phyloP scores from a whole-genome alignment of 2,329 filamentous ascomycete species.

The Rutstroemia sp. region DNA sequence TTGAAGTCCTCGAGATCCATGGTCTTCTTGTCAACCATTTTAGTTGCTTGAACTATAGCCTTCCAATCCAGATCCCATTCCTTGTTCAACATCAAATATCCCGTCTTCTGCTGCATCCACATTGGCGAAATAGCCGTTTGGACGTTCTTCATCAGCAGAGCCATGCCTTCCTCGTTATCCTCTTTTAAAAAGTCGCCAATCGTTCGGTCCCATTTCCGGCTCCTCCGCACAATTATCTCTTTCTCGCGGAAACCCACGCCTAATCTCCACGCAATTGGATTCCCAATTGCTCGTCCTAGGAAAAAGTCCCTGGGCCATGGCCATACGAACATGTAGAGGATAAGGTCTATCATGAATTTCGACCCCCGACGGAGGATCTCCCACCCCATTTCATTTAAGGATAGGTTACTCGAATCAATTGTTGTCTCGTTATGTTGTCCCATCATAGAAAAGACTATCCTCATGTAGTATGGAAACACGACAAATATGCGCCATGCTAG shows the following conservation, averaged over 20 bases:
- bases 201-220: constrained; percentile 61
- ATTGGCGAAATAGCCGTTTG: constrained; percentile 61
- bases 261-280: constrained; percentile 66
- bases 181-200: constrained; percentile 34
- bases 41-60: constrained; percentile 68
- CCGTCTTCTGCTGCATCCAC: constrained; percentile 69
- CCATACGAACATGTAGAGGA: constrained; percentile 60
- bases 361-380: constrained; percentile 45
- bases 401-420: constrained; percentile 49
- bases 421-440: constrained; percentile 50
- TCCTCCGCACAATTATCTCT: constrained; percentile 77
- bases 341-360: constrained; percentile 67
- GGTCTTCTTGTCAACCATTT: constrained; percentile 57
- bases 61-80: constrained; percentile 86
- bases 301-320: constrained; percentile 71
- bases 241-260: constrained; percentile 66
- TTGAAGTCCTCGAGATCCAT: constrained; percentile 59
- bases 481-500: constrained; percentile 62
- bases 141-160: constrained; percentile 54
- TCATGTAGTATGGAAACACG: constrained; percentile 63
- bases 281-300: constrained; percentile 48
- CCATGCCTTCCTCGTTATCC: constrained; percentile 42
- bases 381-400: constrained; percentile 48
- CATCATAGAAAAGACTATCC: constrained; percentile 26
- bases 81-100: constrained; percentile 76